Evolutionary conservation across 2,329 filamentous ascomycete species (phyloP), one percentile per base, ranked within the genome.

Genomic region (Ophiostoma piceae): DNA sequence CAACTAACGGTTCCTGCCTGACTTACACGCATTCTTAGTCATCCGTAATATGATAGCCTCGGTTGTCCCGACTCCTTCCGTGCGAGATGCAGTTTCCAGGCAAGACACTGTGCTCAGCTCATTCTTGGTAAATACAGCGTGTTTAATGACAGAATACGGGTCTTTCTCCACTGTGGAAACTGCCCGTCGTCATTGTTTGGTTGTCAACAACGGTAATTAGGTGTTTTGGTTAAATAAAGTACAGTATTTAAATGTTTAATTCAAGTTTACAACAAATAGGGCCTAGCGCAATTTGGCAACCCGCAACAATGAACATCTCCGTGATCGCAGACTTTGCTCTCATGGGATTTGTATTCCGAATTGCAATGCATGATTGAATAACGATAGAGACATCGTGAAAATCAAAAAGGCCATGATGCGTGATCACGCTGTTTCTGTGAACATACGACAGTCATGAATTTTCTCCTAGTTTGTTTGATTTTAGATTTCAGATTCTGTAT

Each of bases 11-110:
- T 57, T 7, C 22, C 22, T 57, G 22, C 51, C 51, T 26, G 22
- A 26, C 22, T 57, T 64, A 29, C 19, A 64, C 37, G 60, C 29
- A 32, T 3, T 64, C 19, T 37, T 37, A 35, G 60, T 37, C 29
- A 64, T 29, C 29, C 11, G 66, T 43, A 6, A 37, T 1, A 3
- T 37, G 66, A 19, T 51, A 69, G 68, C 68, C 68, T 69, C 64
- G 68, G 64, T 26, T 67, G 65, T 69, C 39, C 62, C 62, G 64
- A 67, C 32, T 69, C 64, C 39, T 67, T 41, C 64, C 68, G 57
- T 64, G 43, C 60, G 47, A 37, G 47, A 29, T 29, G 51, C 35
- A 22, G 57, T 35, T 1, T 64, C 2, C 5, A 64, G 22, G 26
- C 16, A 16, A 29, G 19, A 62, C 9, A 65, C 57, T 43, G 67